Evolutionary conservation across 371 early-diverging fungal genomes (phyloP), one percentile per base, ranked within the genome.

Genomic region (Phascolomyces articulosus): DNA sequence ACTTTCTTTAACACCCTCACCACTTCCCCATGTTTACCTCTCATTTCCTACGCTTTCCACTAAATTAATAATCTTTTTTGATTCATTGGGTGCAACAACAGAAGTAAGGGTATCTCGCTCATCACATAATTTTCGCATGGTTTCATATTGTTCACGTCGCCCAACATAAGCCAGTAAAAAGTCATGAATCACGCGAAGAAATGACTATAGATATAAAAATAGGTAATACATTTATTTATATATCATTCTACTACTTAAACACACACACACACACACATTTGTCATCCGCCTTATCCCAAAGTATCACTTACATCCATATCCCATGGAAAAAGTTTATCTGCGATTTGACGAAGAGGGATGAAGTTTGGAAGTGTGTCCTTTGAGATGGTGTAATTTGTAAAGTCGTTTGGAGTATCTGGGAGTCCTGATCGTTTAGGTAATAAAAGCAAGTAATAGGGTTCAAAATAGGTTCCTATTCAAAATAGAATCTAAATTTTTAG

Each of bases 281-380:
- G n/a, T n/a, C n/a, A n/a, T n/a, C n/a, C n/a, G n/a, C n/a, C n/a
- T n/a, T n/a, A n/a, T n/a, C n/a, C n/a, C n/a, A 31, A 31, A 9
- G 9, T 31, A 55, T 26, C 7, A 40, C 57, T 63, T 72, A 72
- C 77, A 55, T 74, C 68, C 20, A 61, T 40, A 55, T 74, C 68
- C 18, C 69, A 20, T 1, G 70, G 67, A n/a, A 79, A 34, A 60
- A 75, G 68, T 20, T 53, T 54, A 7, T 64, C 41, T 40, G 55
- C 62, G 11, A 78, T 27, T 6, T 41, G 26, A n/a, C 71, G 34
- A 1, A 78, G 2, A 11, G 67, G 74, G 24, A 80, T 78, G 58
- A 77, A 77, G n/a, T 64, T 49, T 0, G 81, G 81, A 15, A 80
- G 64, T 0, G 78, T 78, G 57, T 80, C 72, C 54, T 44, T 72